Evolutionary conservation across 768 basidiomycete species (phyloP).

Genomic region (Podaxis pistillaris): DNA sequence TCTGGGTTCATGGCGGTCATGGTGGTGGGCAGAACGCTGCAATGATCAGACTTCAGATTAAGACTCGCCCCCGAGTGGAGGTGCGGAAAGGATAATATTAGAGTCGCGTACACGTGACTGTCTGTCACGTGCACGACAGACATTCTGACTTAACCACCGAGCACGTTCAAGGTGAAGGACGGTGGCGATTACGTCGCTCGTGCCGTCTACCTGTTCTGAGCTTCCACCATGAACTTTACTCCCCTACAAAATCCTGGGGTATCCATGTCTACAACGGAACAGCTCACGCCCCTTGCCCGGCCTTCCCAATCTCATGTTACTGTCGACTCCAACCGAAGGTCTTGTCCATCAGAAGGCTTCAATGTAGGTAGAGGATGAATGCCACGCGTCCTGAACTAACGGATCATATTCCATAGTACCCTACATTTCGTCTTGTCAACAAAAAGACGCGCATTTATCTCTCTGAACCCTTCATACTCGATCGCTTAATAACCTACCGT

Average conservation of each 20-base stretch:
- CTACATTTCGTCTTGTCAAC: constrained; percentile 47
- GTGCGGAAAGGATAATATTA: neutral
- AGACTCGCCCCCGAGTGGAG: neutral
- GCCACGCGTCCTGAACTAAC: neutral
- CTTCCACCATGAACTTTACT: neutral
- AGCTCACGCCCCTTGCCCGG: constrained; percentile 35
- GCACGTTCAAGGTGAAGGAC: neutral
- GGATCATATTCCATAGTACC: constrained; percentile 34
- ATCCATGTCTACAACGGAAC: constrained; percentile 25
- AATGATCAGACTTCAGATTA: neutral
- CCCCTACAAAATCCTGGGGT: neutral
- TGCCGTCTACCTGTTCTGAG: neutral
- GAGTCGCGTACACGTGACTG: neutral
- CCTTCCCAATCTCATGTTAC: constrained; percentile 36
- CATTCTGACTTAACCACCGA: neutral
- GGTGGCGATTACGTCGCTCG: neutral
- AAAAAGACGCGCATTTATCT: constrained; percentile 66
- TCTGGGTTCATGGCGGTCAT: constrained; percentile 1
- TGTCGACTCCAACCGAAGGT: constrained; percentile 36
- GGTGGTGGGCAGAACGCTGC: neutral
- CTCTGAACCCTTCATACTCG: constrained; percentile 49
- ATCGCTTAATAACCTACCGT: constrained; percentile 40
- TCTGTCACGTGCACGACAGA: neutral
- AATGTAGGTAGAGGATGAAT: constrained; percentile 31
- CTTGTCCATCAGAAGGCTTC: constrained; percentile 41